Evolutionary conservation across 768 basidiomycete species (phyloP), one percentile per base, ranked within the genome.

Genomic region (Calocybe gangraenosa): DNA sequence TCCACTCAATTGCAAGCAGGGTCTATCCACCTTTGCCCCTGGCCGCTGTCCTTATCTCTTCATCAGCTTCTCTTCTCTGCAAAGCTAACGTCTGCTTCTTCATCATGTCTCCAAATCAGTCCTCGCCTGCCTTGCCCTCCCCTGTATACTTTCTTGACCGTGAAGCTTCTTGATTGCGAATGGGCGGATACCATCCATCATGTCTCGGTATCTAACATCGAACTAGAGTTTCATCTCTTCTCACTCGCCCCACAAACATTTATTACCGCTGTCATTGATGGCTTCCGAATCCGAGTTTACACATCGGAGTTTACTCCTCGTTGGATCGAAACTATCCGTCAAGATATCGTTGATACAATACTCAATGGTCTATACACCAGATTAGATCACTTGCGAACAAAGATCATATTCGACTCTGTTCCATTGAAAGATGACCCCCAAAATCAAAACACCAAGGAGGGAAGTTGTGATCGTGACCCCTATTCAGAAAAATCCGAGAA

Each of bases 341-440:
- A 57, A 40, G 69, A 70, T 42, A 45, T 74, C 28, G 53, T 73
- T 15, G 53, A 60, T 15, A 67, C 71, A 0, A 45, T 73, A 17
- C 50, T 75, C 8, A 57, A 63, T 8, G 74, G 73, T 28, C 66
- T 73, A 20, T 60, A 68, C 23, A 51, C 68, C 23, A 63, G 70
- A 10, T 56, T 70, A 14, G 67, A 73, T 50, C 55, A 70, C 37
- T 57, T 73, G 40, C 54, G 59, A 25, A 65, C 67, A 10, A 62
- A 55, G 14, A 25, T 70, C 10, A 57, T 53, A n/a, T 58, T 74
- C 38, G 53, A 49, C 37, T 40, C 57, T n/a, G 46, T 40, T 3
- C 51, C 50, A 8, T 28, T 44, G 21, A 20, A 22, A 15, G 22
- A 46, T 19, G 41, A 35, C 23, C 22, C 35, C 14, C 28, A 46